Conservation (phyloP, 2,329 filamentous ascomycete species). For the Aspergillus sp. region DNA sequence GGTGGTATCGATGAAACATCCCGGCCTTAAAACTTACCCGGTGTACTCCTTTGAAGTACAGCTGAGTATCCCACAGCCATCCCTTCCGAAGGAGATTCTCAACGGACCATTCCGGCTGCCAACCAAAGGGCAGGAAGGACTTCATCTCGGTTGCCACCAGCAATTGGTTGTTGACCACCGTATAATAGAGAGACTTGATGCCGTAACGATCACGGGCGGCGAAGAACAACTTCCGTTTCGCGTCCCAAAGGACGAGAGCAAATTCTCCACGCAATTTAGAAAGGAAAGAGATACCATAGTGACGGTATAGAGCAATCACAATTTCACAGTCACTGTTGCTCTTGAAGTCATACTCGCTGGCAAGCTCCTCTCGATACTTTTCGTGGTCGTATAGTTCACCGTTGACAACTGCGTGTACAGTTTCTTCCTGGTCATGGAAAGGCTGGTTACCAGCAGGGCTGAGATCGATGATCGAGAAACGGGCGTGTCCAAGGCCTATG, state of each 20-base stretch:
- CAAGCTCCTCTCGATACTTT: conserved; percentile 39
- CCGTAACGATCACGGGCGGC: conserved; percentile 56
- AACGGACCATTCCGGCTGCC: conserved; percentile 56
- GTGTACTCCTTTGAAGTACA: conserved; percentile 52
- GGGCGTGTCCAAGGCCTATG: conserved; percentile 49
- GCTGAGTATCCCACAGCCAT: conserved; percentile 48
- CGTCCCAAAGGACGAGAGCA: conserved; percentile 54
- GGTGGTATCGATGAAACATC: background rate
- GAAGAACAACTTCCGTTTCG: conserved; percentile 42
- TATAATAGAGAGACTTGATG: conserved; percentile 59
- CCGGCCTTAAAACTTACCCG: conserved; percentile 29
- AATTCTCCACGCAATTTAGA: conserved; percentile 56
- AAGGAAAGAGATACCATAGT: conserved; percentile 48
- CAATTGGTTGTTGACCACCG: conserved; percentile 40
- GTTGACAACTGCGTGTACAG: conserved; percentile 58
- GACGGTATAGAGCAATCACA: conserved; percentile 53
- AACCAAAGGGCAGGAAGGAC: conserved; percentile 52
- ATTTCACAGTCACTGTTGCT: conserved; percentile 54
- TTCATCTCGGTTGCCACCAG: conserved; percentile 56
- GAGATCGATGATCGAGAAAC: conserved; percentile 56
- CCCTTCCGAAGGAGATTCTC: conserved; percentile 44
- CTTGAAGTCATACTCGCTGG: conserved; percentile 46
- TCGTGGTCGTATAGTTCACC: conserved; percentile 61
- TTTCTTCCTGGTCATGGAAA: conserved; percentile 37
- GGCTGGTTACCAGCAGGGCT: conserved; percentile 50